Base-by-base conservation (phyloP, 129 eudicot species). In the Solidago caesia region DNA sequence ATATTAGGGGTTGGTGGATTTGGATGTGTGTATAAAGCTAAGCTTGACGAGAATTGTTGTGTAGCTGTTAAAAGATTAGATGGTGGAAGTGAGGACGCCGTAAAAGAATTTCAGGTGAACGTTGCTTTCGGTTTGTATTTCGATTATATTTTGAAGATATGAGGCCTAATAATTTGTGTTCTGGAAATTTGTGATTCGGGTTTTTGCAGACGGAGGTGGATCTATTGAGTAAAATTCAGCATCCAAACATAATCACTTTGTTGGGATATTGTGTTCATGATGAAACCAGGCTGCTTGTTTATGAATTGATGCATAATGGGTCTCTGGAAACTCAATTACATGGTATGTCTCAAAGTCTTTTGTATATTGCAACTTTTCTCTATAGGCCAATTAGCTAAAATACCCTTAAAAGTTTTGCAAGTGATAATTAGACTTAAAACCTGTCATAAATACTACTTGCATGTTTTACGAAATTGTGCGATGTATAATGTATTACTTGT, bases 301-400 rank as follows among this genome's bases (percentile, higher is more conserved):
- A 88, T 77, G 96, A 94, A 80, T 58, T 94, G 88, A 90, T 90
- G 96, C 87, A 87, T 64, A 94, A 94, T 72, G 98, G 98, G 8
- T 94, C 97, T 15, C 73, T 94, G 74, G 97, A 94, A 60, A 74
- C 75, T 70, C 97, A 90, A 68, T 80, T 94, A 70, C 97, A 94
- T 21, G 98, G 98, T 94, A 84, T 82, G 79, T 46, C 77, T 72
- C 96, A 90, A 68, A 33, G 39, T 33, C 39, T 1, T 82, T 14
- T 21, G 21, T 21, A 14, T 53, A n/a, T 60, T 73, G 25, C 46
- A 58, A 3, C 51, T 29, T 70, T 51, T 52, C 6, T 41, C 74
- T 44, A 21, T 21, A 21, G 21, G 21, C 21, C 21, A 0, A 21
- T 21, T 21, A 21, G 21, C 21, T 21, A 44, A 76, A 76, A 56